Conservation (phyloP, 108 stramenopile genomes). For the Schizochytrium sp. region DNA sequence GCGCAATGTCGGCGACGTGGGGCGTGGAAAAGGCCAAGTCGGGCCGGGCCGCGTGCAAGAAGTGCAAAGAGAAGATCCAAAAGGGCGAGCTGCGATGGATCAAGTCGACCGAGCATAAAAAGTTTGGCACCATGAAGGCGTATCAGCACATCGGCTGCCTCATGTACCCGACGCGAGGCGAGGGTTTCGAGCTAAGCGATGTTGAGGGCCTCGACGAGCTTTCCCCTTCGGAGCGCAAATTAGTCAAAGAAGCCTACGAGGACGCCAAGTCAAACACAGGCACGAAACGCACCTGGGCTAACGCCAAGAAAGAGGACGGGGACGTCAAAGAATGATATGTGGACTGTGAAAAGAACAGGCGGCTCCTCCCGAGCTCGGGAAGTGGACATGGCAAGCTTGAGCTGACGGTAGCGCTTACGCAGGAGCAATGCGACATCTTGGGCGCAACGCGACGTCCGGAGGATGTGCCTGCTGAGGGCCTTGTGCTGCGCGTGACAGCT, state of each 20-base stretch:
- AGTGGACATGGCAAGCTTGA: too few relatives aligned
- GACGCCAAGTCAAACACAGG: not conserved
- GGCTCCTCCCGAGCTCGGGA: too few relatives aligned
- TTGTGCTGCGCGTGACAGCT: too few relatives aligned
- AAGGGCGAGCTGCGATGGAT: conserved; percentile 49
- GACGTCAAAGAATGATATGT: not conserved
- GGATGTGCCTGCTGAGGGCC: too few relatives aligned
- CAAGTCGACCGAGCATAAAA: not conserved
- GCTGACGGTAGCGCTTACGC: too few relatives aligned
- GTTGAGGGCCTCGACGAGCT: not conserved
- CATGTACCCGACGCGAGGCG: not conserved
- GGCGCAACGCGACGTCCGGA: too few relatives aligned
- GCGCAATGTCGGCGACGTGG: conserved; percentile 22
- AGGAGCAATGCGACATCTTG: too few relatives aligned
- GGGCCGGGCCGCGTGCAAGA: conserved; percentile 57
- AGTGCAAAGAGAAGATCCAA: conserved; percentile 61
- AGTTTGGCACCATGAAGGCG: not conserved
- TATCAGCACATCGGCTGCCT: not conserved
- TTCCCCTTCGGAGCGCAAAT: not conserved
- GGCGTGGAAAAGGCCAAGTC: conserved; percentile 52
- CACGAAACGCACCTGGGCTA: not conserved
- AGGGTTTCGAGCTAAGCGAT: not conserved
- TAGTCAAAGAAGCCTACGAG: not conserved
- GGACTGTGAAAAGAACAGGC: too few relatives aligned
- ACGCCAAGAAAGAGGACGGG: not conserved